Base-by-base conservation (phyloP, 2,329 filamentous ascomycete species). In the Nannizziopsis barbatae region DNA sequence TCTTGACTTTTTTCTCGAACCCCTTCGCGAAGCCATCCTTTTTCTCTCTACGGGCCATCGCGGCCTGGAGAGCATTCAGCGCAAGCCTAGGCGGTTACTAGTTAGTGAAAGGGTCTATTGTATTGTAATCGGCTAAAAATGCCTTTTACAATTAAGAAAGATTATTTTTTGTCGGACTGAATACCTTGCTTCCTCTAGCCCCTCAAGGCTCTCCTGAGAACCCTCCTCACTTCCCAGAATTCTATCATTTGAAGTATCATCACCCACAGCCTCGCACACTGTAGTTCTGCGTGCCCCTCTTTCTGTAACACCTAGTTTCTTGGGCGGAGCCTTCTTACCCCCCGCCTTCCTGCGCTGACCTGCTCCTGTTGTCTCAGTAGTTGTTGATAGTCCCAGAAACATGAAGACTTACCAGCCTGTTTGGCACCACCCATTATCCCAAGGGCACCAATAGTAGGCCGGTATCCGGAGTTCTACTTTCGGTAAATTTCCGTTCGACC, bases 21-120 rank as follows among this genome's bases (percentile, higher is more conserved):
- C 43, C 49, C 11, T 50, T 53, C 10, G 46, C 49, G 32, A 52
- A 55, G 27, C 45, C 48, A 45, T 56, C 54, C 22, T 48, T 56
- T 38, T 51, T 56, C 35, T 53, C 49, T 32, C 44, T 45, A 14
- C 49, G 49, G 22, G 47, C 43, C 42, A 56, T 52, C 8, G 47
- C 49, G 8, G 36, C 30, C 37, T 56, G 53, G 41, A 56, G 42
- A 7, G 50, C 52, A 31, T 43, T 50, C 42, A 56, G 40, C 11
- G 53, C 52, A 8, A 45, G 33, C 15, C 53, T 55, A 44, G 10
- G 39, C 14, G 20, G 5, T 20, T 40, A 18, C 9, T 18, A 40
- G 37, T 20, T 40, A 12, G 14, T 9, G 33, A 12, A 12, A n/a
- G 11, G 22, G 43, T 43, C 7, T 12, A n/a, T 11, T 47, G 20